These are phyloP conservation scores for Dicorynia guianensis DNA, from an alignment of 306 rosid genomes.

Conservation along the genomic window DNA sequence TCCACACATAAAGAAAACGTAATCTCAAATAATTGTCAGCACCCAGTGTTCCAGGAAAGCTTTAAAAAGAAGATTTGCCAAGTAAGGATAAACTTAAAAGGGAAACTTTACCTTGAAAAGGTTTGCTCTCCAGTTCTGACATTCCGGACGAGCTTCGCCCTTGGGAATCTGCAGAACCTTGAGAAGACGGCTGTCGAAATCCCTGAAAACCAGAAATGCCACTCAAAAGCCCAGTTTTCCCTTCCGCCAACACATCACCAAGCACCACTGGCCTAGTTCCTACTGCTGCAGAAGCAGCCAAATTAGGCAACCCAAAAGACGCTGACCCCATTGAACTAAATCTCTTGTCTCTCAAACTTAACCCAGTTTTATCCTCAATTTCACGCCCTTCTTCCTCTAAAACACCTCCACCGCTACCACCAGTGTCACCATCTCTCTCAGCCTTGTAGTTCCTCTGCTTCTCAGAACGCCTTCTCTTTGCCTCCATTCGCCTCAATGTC, in stretches of 20 bases:
- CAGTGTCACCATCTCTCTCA: conserved; percentile 51
- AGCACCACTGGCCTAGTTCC: conserved; percentile 55
- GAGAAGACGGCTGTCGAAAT: conserved; percentile 59
- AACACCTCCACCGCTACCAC: conserved; percentile 11
- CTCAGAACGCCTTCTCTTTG: conserved; percentile 85
- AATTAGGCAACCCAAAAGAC: conserved; percentile 47
- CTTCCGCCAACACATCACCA: conserved; percentile 51
- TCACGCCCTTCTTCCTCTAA: conserved; percentile 55
- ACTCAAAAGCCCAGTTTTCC: conserved; percentile 42
- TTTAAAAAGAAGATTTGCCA: neutral
- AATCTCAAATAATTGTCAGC: neutral
- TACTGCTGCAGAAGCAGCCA: conserved; percentile 35
- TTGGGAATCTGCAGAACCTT: conserved; percentile 76
- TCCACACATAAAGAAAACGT: conserved; percentile 24
- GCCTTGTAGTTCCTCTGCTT: conserved; percentile 67
- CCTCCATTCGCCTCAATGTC: conserved; percentile 85
- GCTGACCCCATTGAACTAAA: conserved; percentile 30
- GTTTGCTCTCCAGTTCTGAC: conserved; percentile 85
- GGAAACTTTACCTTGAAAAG: conserved; percentile 59
- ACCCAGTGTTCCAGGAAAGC: conserved; percentile 23
- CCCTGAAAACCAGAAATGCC: conserved; percentile 52
- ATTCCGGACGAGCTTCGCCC: conserved; percentile 84
- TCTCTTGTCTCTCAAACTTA: conserved; percentile 45
- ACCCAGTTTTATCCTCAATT: conserved; percentile 43
- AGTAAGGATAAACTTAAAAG: neutral